Evolutionary conservation across 257 asterid genomes (phyloP).

Genomic region (Haberlea rhodopensis): DNA sequence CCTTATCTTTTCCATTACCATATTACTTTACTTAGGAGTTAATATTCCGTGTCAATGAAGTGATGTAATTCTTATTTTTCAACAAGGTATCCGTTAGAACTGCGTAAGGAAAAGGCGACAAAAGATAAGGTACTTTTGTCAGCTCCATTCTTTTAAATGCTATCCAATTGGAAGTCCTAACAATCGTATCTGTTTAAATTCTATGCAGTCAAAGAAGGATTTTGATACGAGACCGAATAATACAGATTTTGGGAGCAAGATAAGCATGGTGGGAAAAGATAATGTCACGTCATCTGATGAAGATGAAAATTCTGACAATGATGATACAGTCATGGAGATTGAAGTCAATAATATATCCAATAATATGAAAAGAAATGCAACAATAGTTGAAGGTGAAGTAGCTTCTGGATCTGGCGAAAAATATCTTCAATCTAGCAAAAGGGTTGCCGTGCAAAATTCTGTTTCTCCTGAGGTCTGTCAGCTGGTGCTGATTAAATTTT

Average conservation of each 20-base stretch:
- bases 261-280: conserved; percentile 34
- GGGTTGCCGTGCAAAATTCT: conserved; percentile 57
- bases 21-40: conserved; percentile 8
- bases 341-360: conserved; percentile 52
- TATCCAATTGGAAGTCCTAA: conserved; percentile 22
- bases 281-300: conserved; percentile 38
- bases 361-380: conserved; percentile 44
- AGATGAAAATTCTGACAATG: conserved; percentile 53
- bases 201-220: conserved; percentile 62
- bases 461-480: conserved; percentile 70
- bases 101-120: conserved; percentile 85
- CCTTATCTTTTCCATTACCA: conserved; percentile 13
- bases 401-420: conserved; percentile 38
- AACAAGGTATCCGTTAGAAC: conserved; percentile 91
- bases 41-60: conserved; percentile 19
- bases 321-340: conserved; percentile 43
- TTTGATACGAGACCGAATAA: conserved; percentile 37
- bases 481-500: conserved; percentile 1
- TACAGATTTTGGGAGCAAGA: conserved; percentile 40
- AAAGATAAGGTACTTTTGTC: conserved; percentile 63
- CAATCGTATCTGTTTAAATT: conserved; percentile 20
- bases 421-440: conserved; percentile 39
- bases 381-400: conserved; percentile 34
- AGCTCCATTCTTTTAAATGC: conserved; percentile 10
- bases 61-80: conserved; percentile 24